These are phyloP conservation scores for Rhodotorula sphaerocarpa DNA, from an alignment of 768 basidiomycete genomes.

Conservation along the genomic window DNA sequence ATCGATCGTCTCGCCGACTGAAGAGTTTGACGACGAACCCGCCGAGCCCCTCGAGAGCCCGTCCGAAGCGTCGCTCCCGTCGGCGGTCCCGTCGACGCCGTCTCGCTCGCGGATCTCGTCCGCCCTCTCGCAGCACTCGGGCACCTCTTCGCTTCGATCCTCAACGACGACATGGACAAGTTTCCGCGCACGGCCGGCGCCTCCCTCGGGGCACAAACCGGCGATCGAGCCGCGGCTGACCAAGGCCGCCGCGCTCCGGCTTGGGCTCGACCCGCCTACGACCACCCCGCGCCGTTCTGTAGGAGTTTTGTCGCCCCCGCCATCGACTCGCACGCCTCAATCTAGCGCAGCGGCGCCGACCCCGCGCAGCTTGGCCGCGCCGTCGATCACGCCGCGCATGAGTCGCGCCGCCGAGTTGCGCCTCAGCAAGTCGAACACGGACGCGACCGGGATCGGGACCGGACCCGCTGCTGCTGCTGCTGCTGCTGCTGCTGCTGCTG, in stretches of 20 bases:
- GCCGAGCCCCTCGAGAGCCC: background rate
- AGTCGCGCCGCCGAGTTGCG: constrained; percentile 12
- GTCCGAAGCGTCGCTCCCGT: background rate
- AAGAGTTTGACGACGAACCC: background rate
- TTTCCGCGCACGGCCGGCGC: constrained; percentile 18
- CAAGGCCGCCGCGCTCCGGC: constrained; percentile 30
- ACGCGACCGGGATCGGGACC: too few relatives aligned
- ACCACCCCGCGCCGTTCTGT: constrained; percentile 1
- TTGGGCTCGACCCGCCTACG: constrained; percentile 13
- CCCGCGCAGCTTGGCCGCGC: constrained; percentile 15
- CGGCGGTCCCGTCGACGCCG: background rate
- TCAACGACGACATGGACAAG: background rate
- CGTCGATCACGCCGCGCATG: constrained; percentile 17
- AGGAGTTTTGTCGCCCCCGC: background rate
- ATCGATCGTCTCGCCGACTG: fast-evolving
- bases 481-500: too few relatives aligned
- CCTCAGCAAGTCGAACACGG: too few relatives aligned
- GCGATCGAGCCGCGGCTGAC: constrained; percentile 20
- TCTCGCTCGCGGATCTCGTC: background rate
- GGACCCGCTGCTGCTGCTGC: background rate
- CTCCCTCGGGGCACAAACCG: background rate
- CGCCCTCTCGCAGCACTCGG: background rate
- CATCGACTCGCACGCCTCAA: background rate
- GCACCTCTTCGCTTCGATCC: background rate
- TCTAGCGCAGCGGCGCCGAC: background rate